Evolutionary conservation across 495 filamentous ascomycete species (phyloP), one percentile per base, ranked within the genome.

Genomic region (Astrothelium subdiscretum): DNA sequence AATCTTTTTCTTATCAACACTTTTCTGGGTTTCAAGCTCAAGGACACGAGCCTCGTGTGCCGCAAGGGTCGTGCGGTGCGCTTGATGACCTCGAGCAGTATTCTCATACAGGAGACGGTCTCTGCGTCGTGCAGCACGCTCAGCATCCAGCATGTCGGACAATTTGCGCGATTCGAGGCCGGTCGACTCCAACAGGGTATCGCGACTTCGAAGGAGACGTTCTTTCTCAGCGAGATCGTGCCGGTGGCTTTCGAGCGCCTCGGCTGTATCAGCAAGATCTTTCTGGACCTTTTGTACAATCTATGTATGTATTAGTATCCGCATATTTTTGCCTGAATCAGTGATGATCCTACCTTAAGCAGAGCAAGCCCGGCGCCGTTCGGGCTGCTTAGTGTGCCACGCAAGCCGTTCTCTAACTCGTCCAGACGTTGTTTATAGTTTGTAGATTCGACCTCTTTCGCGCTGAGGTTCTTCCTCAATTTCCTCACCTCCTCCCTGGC

Each of bases 341-440:
- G 59, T 58, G 57, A 62, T 57, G 57, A 22, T 43, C 59, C 66
- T 1, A 88, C 87, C 76, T 88, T 85, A 57, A 98, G 82, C 62
- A 98, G 78, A 62, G 85, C 90, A 57, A 89, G 88, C 67, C 88
- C 81, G n/a, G 91, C 94, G 57, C 91, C 92, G 61, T 87, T 89
- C 61, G 91, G 78, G 75, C 95, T 91, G 59, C 87, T 85, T 57
- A 97, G 78, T 1, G 88, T 88, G 69, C 91, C 87, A 52, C 91
- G 85, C 57, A 98, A 77, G 68, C 89, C 89, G 67, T 83, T 88
- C 76, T 97, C 95, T 12, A 97, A 79, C 65, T 96, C 91, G 68
- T 88, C 83, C 15, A 97, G 81, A 44, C 89, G 83, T 73, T 96
- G 88, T 69, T 91, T 91, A 86, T 87, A 96, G 59, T 89, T 86